A percentile compares a stretch with the other conserved stretches of the same genome.
phyloP scores from a whole-genome alignment of 225 moss, liverwort and hornwort species.

The Physcomitrium patens region DNA sequence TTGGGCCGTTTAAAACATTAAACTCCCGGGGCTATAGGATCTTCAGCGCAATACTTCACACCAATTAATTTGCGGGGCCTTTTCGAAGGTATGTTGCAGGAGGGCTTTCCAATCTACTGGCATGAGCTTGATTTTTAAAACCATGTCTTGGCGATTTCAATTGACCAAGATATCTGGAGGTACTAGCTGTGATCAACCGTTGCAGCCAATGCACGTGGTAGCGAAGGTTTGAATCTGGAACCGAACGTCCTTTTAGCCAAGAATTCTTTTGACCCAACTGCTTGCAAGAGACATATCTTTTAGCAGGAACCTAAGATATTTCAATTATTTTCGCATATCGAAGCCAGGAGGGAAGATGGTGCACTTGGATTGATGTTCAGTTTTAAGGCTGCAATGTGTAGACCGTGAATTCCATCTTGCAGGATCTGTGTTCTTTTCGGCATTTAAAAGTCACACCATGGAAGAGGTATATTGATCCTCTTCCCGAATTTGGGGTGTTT shows the following conservation, averaged over 20 bases:
- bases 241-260: not conserved
- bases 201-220: not conserved
- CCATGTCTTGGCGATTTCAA: not conserved
- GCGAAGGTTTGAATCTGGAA: not conserved
- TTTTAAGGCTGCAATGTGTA: not conserved
- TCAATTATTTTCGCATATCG: not conserved
- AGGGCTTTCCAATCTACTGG: not conserved
- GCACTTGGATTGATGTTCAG: not conserved
- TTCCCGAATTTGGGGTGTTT: not conserved
- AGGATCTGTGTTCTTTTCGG: conserved; percentile 9
- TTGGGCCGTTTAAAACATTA: not conserved
- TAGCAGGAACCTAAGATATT: not conserved
- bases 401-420: not conserved
- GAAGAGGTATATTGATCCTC: conserved; percentile 5
- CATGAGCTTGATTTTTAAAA: not conserved
- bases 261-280: not conserved
- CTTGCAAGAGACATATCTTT: not conserved
- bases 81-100: not conserved
- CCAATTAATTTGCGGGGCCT: not conserved
- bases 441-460: conserved; percentile 14
- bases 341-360: not conserved
- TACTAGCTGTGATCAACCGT: not conserved
- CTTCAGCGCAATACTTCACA: not conserved
- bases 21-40: too few relatives aligned
- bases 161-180: not conserved